Evolutionary conservation across 768 basidiomycete genomes (phyloP).

Genomic region (Lactarius hengduanensis): DNA sequence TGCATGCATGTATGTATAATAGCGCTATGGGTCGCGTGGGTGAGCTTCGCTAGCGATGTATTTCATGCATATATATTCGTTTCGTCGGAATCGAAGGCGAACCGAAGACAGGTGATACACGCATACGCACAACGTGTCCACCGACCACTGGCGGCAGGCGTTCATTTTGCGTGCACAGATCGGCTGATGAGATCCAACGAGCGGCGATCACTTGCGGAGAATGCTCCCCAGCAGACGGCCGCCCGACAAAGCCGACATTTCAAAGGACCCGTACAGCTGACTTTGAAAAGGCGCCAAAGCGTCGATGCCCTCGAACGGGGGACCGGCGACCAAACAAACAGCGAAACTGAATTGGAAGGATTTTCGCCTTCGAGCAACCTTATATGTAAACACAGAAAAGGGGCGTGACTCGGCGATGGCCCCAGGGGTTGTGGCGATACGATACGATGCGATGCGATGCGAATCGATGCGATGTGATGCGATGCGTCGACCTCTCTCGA

Average conservation of each 20-base stretch:
- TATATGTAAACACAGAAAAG: conserved; percentile 16
- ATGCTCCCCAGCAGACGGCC: conserved; percentile 5
- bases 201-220: conserved; percentile 17
- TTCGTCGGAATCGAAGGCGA: not conserved
- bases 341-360: conserved; percentile 29
- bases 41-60: not conserved
- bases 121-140: conserved; percentile 19
- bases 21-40: not conserved
- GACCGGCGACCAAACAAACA: conserved; percentile 27
- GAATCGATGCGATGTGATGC: not conserved
- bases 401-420: conserved; percentile 14
- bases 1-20: not conserved
- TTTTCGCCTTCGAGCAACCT: conserved; percentile 30
- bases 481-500: not conserved
- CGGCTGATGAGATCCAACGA: conserved; percentile 22
- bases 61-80: conserved; percentile 6
- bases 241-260: conserved; percentile 6
- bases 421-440: conserved; percentile 18
- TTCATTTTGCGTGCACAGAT: conserved; percentile 24
- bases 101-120: conserved; percentile 10
- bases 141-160: conserved; percentile 15
- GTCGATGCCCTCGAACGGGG: not conserved
- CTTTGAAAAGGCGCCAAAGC: conserved; percentile 7
- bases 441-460: not conserved
- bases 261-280: conserved; percentile 1